These are phyloP conservation scores for Xylariaceae sp. DNA, from an alignment of 2,329 filamentous ascomycete genomes.

Conservation along the genomic window DNA sequence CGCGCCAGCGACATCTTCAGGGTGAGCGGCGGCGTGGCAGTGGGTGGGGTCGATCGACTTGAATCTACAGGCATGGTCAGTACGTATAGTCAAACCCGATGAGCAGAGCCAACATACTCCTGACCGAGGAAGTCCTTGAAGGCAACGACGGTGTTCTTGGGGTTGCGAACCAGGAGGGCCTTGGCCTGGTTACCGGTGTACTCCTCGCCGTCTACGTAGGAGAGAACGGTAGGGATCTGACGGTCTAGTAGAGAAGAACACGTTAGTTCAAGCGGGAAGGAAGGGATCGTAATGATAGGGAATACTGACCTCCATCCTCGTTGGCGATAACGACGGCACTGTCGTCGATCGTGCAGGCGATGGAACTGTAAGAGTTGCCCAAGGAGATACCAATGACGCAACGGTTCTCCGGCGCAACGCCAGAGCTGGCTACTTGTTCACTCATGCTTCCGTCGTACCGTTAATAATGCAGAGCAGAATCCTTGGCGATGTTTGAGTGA, in stretches of 20 bases:
- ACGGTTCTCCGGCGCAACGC: conserved; percentile 52
- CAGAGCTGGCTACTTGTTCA: conserved; percentile 38
- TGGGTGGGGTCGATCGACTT: conserved; percentile 95
- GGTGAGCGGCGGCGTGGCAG: conserved; percentile 89
- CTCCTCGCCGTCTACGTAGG: conserved; percentile 93
- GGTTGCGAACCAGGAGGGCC: conserved; percentile 84
- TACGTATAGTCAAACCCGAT: conserved; percentile 6
- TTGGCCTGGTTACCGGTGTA: conserved; percentile 96
- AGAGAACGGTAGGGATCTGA: conserved; percentile 91
- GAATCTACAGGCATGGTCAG: conserved; percentile 51
- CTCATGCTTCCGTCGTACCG: conserved; percentile 9
- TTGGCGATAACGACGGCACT: conserved; percentile 98
- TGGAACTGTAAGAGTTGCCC: conserved; percentile 97
- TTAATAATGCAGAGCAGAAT: not conserved
- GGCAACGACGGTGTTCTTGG: conserved; percentile 87
- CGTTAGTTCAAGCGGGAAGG: conserved; percentile 7
- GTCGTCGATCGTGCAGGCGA: conserved; percentile 87
- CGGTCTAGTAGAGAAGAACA: conserved; percentile 59
- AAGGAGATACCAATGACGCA: conserved; percentile 92
- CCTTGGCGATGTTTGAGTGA: not conserved
- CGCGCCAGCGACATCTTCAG: conserved; percentile 64
- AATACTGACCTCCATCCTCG: conserved; percentile 79
- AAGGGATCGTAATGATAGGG: not conserved
- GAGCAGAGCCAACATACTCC: conserved; percentile 56
- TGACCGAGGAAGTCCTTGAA: conserved; percentile 95